Conservation (phyloP, 768 basidiomycete genomes). For the Cubamyces lactineus region DNA sequence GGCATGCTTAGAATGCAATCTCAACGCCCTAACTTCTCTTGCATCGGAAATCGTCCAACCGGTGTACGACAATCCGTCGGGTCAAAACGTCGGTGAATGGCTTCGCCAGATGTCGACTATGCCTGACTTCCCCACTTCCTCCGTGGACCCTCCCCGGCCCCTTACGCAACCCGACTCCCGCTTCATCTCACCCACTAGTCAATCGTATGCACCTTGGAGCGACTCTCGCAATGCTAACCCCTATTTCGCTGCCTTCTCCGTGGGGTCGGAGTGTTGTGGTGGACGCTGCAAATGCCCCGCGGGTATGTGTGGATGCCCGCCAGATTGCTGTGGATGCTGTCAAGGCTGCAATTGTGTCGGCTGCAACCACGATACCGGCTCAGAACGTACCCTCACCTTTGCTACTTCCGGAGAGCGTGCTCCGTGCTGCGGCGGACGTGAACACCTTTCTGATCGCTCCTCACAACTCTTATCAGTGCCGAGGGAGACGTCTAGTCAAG, state of each 20-base stretch:
- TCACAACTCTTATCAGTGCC: conserved; percentile 11
- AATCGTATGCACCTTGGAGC: conserved; percentile 27
- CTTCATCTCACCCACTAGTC: conserved; percentile 24
- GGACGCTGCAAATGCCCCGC: conserved; percentile 40
- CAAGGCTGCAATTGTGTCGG: conserved; percentile 37
- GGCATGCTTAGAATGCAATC: conserved; percentile 66
- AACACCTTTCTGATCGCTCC: not conserved
- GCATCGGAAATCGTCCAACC: conserved; percentile 41
- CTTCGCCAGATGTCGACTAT: conserved; percentile 49
- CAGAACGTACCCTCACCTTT: conserved; percentile 33
- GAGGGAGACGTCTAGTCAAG: conserved; percentile 20
- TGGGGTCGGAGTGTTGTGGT: conserved; percentile 34
- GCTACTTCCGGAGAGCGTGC: conserved; percentile 42
- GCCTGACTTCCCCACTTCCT: conserved; percentile 34
- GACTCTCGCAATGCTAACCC: conserved; percentile 18
- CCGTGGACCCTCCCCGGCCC: not conserved
- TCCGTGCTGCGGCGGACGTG: conserved; percentile 29
- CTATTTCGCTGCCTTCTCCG: conserved; percentile 21
- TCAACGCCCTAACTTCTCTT: conserved; percentile 51
- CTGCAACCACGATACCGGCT: conserved; percentile 28
- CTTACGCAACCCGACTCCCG: conserved; percentile 13
- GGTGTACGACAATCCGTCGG: conserved; percentile 47
- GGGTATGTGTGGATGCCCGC: conserved; percentile 38
- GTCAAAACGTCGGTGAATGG: conserved; percentile 61
- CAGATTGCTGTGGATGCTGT: conserved; percentile 37